Base-by-base conservation (phyloP, 345 rosid genomes). In the Moringa oleifera region DNA sequence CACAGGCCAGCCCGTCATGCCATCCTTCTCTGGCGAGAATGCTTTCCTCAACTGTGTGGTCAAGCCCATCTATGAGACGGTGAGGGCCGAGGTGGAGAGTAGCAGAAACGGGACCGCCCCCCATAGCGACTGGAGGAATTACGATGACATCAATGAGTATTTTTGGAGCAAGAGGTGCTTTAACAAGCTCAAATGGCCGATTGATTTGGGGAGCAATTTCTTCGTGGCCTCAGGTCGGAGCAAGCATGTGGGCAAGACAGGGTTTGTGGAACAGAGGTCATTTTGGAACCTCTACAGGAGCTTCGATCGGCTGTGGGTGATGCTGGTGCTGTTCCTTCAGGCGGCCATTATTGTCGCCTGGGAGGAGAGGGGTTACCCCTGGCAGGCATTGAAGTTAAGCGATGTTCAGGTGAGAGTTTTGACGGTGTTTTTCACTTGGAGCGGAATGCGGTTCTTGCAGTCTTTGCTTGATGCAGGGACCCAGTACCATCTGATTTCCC, bases 91-190 rank as follows among this genome's bases (percentile, higher is more conserved):
- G 79, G 90, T 90, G 28, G 96, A 86, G 54, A 81, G 80, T 49
- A 93, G 97, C 57, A 71, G 67, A 72, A 90, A 93, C 8, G 97
- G 98, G 68, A 88, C 97, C n/a, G 85, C 84, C n/a, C 98, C 98
- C 5, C 98, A 93, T 55, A 66, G 77, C 17, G 90, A 91, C 3
- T 93, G 98, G 98, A 74, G 98, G 78, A 90, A 93, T 51, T 93
- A 93, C 56, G 98, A 90, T 46, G 98, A 93, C 65, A 64, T 93
- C 53, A 93, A 93, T 21, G 98, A 93, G 90, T 93, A 93, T 63
- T 93, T 93, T 64, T 93, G 98, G 98, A 85, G 86, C 12, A 88
- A 65, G 80, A 82, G 97, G 79, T 91, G 96, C 49, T 88, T 93
- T 62, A 74, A 82, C 66, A 90, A 83, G 64, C 72, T 93, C 63